Conservation (phyloP, 768 basidiomycete species). For the Mycena venus region DNA sequence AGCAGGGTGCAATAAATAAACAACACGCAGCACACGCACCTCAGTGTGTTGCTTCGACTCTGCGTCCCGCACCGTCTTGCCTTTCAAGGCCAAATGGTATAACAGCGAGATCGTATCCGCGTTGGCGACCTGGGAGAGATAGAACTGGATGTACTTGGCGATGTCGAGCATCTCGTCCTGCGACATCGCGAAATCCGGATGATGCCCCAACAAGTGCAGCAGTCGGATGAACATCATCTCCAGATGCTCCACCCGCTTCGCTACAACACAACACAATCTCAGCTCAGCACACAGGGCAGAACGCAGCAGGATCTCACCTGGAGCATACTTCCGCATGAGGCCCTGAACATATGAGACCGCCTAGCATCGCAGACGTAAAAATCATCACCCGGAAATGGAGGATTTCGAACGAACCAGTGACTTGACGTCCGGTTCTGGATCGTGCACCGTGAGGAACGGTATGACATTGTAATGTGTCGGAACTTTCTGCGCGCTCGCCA, state of each 20-base stretch:
- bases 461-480: constrained; percentile 84
- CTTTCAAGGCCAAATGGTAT: constrained; percentile 83
- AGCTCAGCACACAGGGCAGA: background rate
- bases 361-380: constrained; percentile 46
- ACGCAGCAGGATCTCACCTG: constrained; percentile 49
- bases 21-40: constrained; percentile 53
- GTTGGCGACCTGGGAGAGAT: constrained; percentile 81
- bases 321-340: constrained; percentile 59
- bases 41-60: constrained; percentile 77
- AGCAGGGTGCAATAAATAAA: background rate
- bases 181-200: constrained; percentile 87
- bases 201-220: constrained; percentile 90
- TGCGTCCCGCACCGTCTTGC: constrained; percentile 90
- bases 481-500: constrained; percentile 76
- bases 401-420: constrained; percentile 60
- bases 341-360: constrained; percentile 69
- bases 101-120: constrained; percentile 89
- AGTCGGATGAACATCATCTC: constrained; percentile 90
- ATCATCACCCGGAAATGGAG: background rate
- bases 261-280: constrained; percentile 44
- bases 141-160: constrained; percentile 93
- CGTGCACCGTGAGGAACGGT: constrained; percentile 90
- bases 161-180: constrained; percentile 82
- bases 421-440: constrained; percentile 89
- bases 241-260: constrained; percentile 71